phyloP scores from a whole-genome alignment of 495 filamentous ascomycete species.

The Chaetomium tenue region DNA sequence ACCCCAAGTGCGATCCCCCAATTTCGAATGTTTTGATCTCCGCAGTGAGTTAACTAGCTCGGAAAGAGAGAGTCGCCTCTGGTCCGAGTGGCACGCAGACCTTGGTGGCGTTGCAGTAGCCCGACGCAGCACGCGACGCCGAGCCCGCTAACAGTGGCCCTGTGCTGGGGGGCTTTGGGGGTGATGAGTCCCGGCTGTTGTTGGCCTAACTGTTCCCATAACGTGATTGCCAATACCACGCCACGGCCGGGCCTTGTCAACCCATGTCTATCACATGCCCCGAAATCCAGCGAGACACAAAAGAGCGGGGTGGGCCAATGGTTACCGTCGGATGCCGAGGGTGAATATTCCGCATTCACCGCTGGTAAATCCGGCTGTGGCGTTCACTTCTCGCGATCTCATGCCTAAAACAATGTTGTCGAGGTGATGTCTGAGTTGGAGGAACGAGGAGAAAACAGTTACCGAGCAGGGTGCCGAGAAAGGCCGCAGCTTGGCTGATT shows the following conservation, averaged over 20 bases:
- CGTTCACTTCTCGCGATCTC: not conserved
- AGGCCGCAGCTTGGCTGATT: constrained; percentile 4
- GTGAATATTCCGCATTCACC: constrained; percentile 4
- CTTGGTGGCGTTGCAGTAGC: not conserved
- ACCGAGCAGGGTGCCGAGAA: constrained; percentile 18
- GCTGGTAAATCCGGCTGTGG: not conserved
- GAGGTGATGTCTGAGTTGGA: not conserved
- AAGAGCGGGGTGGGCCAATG: not conserved
- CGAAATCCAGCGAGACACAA: not conserved
- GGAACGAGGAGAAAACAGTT: not conserved
- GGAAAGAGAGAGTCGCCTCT: not conserved
- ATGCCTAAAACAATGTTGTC: not conserved
- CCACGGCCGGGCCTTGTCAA: constrained; percentile 1
- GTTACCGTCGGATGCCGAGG: not conserved
- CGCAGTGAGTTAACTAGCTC: not conserved
- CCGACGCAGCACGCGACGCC: constrained; percentile 7
- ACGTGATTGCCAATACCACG: constrained; percentile 4
- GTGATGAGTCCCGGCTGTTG: not conserved
- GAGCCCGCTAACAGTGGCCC: constrained; percentile 4
- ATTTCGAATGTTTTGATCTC: not conserved
- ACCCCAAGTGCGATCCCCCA: not conserved
- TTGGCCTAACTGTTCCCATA: not conserved
- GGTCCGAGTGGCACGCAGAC: not conserved
- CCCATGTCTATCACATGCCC: constrained; percentile 25
- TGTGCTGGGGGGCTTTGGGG: not conserved